phyloP scores from a whole-genome alignment of 2,329 filamentous ascomycete genomes.

The Ophiocordyceps camponoti-leonardi region DNA sequence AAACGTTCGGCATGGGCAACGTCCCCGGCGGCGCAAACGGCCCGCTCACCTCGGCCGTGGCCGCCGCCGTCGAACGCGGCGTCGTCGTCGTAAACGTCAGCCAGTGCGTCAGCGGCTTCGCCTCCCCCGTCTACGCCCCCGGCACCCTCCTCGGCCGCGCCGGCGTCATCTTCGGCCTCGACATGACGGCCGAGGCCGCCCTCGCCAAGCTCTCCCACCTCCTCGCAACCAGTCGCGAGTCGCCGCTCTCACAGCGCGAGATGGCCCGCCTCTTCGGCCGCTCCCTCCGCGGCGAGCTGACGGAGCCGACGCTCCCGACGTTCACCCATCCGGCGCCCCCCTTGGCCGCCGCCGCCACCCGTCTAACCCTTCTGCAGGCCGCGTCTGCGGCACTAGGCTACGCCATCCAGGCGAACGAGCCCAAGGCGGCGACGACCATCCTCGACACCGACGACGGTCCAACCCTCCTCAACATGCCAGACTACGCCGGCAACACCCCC shows the following conservation, averaged over 20 bases:
- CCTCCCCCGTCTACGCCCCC: constrained; percentile 62
- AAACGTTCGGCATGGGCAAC: constrained; percentile 89
- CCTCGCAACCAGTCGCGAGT: constrained; percentile 40
- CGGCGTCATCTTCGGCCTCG: constrained; percentile 77
- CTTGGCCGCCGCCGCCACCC: constrained; percentile 22
- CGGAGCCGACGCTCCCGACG: constrained; percentile 52
- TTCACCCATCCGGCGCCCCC: constrained; percentile 57
- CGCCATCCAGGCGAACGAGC: constrained; percentile 56
- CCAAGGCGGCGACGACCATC: constrained; percentile 47
- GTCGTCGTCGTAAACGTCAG: constrained; percentile 83
- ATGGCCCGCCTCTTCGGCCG: constrained; percentile 55
- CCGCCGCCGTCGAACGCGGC: constrained; percentile 59
- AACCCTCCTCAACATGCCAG: constrained; percentile 54
- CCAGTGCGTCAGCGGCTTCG: constrained; percentile 67
- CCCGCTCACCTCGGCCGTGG: constrained; percentile 60
- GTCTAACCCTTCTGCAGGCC: constrained; percentile 32
- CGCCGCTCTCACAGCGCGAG: constrained; percentile 38
- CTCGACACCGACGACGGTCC: constrained; percentile 43
- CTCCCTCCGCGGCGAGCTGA: constrained; percentile 72
- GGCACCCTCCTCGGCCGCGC: constrained; percentile 63
- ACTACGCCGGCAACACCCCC: constrained; percentile 68
- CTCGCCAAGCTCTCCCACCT: constrained; percentile 83
- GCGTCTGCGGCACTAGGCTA: constrained; percentile 68
- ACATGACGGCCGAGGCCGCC: constrained; percentile 79
- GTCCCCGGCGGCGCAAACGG: constrained; percentile 70